These are phyloP conservation scores for Penicillium macrosclerotiorum DNA, from an alignment of 495 filamentous ascomycete genomes.

Conservation along the genomic window DNA sequence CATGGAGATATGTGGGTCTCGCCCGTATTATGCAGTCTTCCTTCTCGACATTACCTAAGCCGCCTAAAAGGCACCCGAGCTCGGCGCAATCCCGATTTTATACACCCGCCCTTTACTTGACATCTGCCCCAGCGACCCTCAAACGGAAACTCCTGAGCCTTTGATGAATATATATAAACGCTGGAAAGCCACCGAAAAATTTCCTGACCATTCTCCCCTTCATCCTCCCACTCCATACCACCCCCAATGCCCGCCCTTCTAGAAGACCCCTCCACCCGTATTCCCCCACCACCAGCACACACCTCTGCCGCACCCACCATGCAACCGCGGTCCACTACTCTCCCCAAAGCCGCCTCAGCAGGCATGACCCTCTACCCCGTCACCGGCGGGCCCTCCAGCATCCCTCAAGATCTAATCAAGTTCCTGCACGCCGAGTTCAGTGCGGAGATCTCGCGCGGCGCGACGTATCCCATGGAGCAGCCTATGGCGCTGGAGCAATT, in stretches of 20 bases:
- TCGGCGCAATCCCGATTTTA: neutral
- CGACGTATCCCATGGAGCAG: constrained; percentile 90
- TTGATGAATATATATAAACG: neutral
- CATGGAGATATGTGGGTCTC: no score
- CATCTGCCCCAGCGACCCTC: neutral
- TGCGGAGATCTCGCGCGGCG: constrained; percentile 84
- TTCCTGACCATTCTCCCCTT: neutral
- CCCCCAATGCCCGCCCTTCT: constrained; percentile 56
- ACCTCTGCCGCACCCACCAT: constrained; percentile 57
- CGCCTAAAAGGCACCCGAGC: neutral
- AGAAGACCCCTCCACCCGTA: constrained; percentile 66
- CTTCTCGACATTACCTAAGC: no score
- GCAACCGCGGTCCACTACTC: constrained; percentile 70
- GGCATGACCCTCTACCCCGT: constrained; percentile 80
- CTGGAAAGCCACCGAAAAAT: neutral
- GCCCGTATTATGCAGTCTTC: no score
- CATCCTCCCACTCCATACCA: neutral
- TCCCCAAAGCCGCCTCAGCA: constrained; percentile 67
- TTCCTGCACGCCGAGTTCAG: constrained; percentile 82
- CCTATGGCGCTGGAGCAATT: constrained; percentile 70
- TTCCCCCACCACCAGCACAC: constrained; percentile 54
- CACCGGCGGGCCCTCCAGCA: constrained; percentile 60
- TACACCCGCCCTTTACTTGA: constrained; percentile 2
- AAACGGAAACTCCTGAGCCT: neutral
- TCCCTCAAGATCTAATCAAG: constrained; percentile 50